Base-by-base conservation (phyloP, 345 rosid genomes). In the Populus pruinosa region DNA sequence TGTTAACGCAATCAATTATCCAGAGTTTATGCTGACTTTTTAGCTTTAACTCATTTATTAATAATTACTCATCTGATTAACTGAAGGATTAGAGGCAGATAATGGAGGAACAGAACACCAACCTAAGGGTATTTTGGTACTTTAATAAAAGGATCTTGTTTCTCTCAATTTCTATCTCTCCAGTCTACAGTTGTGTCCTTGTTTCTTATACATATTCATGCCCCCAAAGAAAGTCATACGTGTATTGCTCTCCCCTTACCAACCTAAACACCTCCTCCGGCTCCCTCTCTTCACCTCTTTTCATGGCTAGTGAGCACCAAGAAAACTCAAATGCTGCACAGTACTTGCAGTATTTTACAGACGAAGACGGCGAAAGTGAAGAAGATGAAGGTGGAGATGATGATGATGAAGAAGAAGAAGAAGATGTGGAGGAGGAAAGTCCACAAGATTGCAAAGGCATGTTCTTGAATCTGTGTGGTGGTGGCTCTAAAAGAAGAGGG, bases 281-380 rank as follows among this genome's bases (percentile, higher is more conserved):
- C 73, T 77, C 41, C 17, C 76, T 39, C 59, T 49, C 21, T 6
- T 20, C 12, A 18, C 8, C 36, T 33, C 36, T 65, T 5, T 44
- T 41, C 44, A 85, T 87, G 89, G 89, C 91, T 0, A 76, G 76
- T 2, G 87, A 83, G 31, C 50, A 59, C 25, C 83, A 56, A 17
- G 84, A 86, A 6, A 25, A 49, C 74, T 74, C 87, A 43, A 83
- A 86, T 55, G 82, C 80, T 31, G 47, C 79, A 7, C 85, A 47
- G 50, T 47, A 75, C 84, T 69, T 73, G 78, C 81, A 82, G 38
- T 79, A 86, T 76, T 78, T 44, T 76, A 70, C 91, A 18, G 90
- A 87, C 35, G 89, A 80, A 17, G 87, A 85, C 11, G 63, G 80
- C n/a, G 36, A 69, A 1, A 83, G 83, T 3, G 84, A 77, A 0